These are phyloP conservation scores for Leucocoprinus leucothites DNA, from an alignment of 768 basidiomycete species.

Conservation along the genomic window DNA sequence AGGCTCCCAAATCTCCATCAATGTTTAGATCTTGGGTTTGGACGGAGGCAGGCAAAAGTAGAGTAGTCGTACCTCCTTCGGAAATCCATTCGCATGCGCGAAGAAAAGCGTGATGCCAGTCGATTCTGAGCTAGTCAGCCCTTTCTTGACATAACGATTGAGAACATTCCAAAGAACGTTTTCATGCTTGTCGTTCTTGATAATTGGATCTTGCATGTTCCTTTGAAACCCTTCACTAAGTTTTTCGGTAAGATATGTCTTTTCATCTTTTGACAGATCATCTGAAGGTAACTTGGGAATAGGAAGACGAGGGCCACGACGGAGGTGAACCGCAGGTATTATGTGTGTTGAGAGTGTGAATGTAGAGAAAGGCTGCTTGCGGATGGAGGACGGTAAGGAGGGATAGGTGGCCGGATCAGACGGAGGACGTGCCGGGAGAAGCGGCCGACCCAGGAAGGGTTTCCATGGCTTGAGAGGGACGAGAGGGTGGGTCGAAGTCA, in stretches of 20 bases:
- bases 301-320: constrained; percentile 40
- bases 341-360: constrained; percentile 49
- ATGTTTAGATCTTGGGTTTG: not conserved
- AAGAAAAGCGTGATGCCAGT: constrained; percentile 69
- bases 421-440: constrained; percentile 33
- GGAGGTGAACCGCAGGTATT: constrained; percentile 49
- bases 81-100: constrained; percentile 84
- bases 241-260: constrained; percentile 3
- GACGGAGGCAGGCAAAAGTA: constrained; percentile 13
- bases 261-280: constrained; percentile 33
- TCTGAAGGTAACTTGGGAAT: constrained; percentile 28
- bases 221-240: constrained; percentile 16
- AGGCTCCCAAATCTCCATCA: constrained; percentile 74
- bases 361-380: constrained; percentile 28
- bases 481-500: constrained; percentile 10
- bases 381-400: constrained; percentile 35
- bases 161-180: constrained; percentile 63
- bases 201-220: constrained; percentile 26
- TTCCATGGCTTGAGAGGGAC: constrained; percentile 17
- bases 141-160: constrained; percentile 62
- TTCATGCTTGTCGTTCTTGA: constrained; percentile 33
- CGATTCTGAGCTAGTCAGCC: constrained; percentile 11
- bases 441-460: constrained; percentile 7
- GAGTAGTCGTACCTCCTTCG: constrained; percentile 61
- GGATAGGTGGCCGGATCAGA: constrained; percentile 30